phyloP scores from a whole-genome alignment of 495 filamentous ascomycete species.

The Xylaria curta region DNA sequence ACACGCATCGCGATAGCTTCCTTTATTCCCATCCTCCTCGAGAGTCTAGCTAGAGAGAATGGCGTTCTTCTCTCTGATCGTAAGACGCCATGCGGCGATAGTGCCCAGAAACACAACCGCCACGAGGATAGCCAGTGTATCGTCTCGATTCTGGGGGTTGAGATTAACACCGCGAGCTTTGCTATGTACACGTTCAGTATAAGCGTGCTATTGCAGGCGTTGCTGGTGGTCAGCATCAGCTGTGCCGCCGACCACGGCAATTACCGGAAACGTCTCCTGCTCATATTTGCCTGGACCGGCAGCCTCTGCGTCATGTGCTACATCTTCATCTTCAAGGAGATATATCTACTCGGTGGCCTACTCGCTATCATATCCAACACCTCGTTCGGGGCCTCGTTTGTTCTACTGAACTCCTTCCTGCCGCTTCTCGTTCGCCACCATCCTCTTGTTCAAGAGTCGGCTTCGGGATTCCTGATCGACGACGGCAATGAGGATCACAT shows the following conservation, averaged over 20 bases:
- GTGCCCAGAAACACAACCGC: slow-evolving; percentile 41
- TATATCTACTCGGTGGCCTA: slow-evolving; percentile 81
- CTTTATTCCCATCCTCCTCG: slow-evolving; percentile 95
- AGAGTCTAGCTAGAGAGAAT: slow-evolving; percentile 89
- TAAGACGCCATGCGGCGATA: slow-evolving; percentile 68
- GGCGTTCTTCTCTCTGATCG: slow-evolving; percentile 82
- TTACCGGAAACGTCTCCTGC: slow-evolving; percentile 85
- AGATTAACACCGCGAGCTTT: slow-evolving; percentile 96
- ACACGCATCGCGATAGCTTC: slow-evolving; percentile 63
- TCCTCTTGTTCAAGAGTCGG: slow-evolving; percentile 55
- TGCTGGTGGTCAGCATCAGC: slow-evolving; percentile 93
- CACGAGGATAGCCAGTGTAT: slow-evolving; percentile 74
- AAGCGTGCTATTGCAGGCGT: slow-evolving; percentile 84
- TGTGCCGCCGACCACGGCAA: slow-evolving; percentile 95
- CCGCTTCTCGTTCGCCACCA: slow-evolving; percentile 82
- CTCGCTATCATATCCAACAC: slow-evolving; percentile 90
- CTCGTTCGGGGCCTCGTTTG: slow-evolving; percentile 86
- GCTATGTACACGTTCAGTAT: slow-evolving; percentile 98
- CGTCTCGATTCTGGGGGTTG: slow-evolving; percentile 77
- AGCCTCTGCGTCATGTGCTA: slow-evolving; percentile 88
- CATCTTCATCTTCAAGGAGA: slow-evolving; percentile 71
- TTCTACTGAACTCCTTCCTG: slow-evolving; percentile 83
- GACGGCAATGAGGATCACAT: slow-evolving; percentile 29
- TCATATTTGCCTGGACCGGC: slow-evolving; percentile 82
- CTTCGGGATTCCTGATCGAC: slow-evolving; percentile 37